Base-by-base conservation (phyloP, 116 monocot genomes). In the Thalassia testudinum region DNA sequence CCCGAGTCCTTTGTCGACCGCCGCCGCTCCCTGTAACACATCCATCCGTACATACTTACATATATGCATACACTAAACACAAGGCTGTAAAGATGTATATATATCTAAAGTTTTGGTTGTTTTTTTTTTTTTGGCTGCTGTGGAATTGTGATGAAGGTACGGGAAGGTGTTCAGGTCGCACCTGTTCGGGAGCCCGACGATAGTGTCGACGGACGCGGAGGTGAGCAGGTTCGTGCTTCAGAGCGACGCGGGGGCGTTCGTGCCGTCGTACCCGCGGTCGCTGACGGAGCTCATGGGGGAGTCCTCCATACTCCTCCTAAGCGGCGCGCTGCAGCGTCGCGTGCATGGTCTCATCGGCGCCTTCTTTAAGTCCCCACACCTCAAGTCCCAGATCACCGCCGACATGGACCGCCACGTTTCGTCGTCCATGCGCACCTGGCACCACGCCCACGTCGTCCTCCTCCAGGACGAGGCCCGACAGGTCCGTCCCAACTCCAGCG, bases 111-210 rank as follows among this genome's bases (percentile, higher is more conserved):
- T 12, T 42, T 42, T 42, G 0, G 42, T 16, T 12, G 11, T n/a
- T n/a, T n/a, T 34, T 34, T 10, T 34, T 10, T 10, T 10, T 16
- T 20, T 3, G 15, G 45, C 4, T 45, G 19, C 4, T 13, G 10
- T 4, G 4, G 19, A 6, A 26, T 13, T 29, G 1, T 56, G 43
- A 7, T 10, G 21, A 30, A 82, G 78, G 70, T 70, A 84, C 43
- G 90, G 90, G 12, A 78, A 78, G 45, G 90, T 90, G 43, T 90
- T 90, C 75, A 75, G 69, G 62, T 84, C 90, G 2, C 90, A 90
- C 57, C 27, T 90, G 26, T 90, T 90, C 47, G 90, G 90, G 0
- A 73, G 75, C 47, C 75, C 81, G 37, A 90, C 90, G 4, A 73
- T 90, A 42, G 75, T 90, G 16, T 80, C 85, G 7, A 73, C 75